These are phyloP conservation scores for Maudiozyma humilis DNA, from an alignment of 1,139 yeast species.

Conservation along the genomic window DNA sequence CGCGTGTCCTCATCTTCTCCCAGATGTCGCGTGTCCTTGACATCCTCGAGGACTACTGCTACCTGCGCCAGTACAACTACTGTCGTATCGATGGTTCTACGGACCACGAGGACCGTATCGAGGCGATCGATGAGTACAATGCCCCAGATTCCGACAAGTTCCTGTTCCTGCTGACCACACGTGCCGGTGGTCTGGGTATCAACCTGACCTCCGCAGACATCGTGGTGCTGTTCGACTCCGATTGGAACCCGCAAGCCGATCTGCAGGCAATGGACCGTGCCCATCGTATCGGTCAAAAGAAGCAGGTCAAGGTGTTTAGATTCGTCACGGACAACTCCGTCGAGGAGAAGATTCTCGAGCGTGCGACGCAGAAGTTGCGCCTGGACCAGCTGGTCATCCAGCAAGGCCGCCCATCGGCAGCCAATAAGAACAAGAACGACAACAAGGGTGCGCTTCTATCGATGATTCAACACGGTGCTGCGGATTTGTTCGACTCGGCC, in stretches of 20 bases:
- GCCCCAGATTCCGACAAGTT: slow-evolving; percentile 75
- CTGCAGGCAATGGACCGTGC: slow-evolving; percentile 98
- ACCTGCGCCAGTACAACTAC: slow-evolving; percentile 71
- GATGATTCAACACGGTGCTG: slow-evolving; percentile 97
- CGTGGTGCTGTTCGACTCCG: slow-evolving; percentile 85
- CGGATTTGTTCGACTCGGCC: slow-evolving; percentile 58
- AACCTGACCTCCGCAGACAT: slow-evolving; percentile 88
- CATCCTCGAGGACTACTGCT: slow-evolving; percentile 87
- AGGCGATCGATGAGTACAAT: slow-evolving; percentile 87
- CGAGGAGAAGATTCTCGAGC: slow-evolving; percentile 89
- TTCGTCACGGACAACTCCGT: slow-evolving; percentile 93
- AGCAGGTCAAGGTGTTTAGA: slow-evolving; percentile 85
- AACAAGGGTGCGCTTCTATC: slow-evolving; percentile 77
- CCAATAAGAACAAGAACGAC: slow-evolving; percentile 40
- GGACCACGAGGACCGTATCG: slow-evolving; percentile 82
- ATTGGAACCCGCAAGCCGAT: slow-evolving; percentile 99
- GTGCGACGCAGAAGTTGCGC: slow-evolving; percentile 90
- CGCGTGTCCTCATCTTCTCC: slow-evolving; percentile 83
- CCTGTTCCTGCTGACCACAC: slow-evolving; percentile 77
- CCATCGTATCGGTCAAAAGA: slow-evolving; percentile 94
- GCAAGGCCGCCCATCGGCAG: slow-evolving; percentile 59
- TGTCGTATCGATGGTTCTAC: slow-evolving; percentile 95
- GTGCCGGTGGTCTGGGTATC: slow-evolving; percentile 97
- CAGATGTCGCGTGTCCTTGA: slow-evolving; percentile 93
- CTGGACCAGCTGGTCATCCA: slow-evolving; percentile 93